Base-by-base conservation (phyloP, 2,329 filamentous ascomycete species). In the Cladosporium cucumerinum region DNA sequence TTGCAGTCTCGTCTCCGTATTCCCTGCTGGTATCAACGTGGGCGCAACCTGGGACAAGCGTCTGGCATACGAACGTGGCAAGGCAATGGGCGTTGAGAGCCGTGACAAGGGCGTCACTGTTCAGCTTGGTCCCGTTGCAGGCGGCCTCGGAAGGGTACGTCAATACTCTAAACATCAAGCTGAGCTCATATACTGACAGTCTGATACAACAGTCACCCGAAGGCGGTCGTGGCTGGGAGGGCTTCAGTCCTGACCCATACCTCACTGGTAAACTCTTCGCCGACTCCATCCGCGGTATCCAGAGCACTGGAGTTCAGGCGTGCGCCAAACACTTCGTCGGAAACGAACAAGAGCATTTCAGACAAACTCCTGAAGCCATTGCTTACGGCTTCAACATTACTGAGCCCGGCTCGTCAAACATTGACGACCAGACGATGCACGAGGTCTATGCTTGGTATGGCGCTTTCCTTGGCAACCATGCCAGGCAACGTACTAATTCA, bases 361-460 rank as follows among this genome's bases (percentile, higher is more conserved):
- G 71, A 46, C 74, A 77, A 61, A 78, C 68, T 2, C 66, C 67
- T 2, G 71, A 75, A 3, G 69, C 78, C 57, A 62, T 64, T 64
- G 63, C 69, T 46, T 63, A 78, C 72, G 78, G 67, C 68, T 77
- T 69, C 74, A 79, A 69, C 70, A 81, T 75, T 43, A 72, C 80
- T 79, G 83, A 87, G 69, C 82, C 86, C 14, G 75, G 85, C 7
- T 64, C 62, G 28, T 89, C 69, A 1, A 95, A 96, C 73, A 88
- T 96, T 32, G 90, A 92, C 65, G 90, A 92, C 73, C 83, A 89
- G 34, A 87, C 89, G 0, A 74, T 92, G 68, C 90, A 92, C 72
- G 90, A 93, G 76, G 79, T 96, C 1, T 96, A 96, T 72, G 84
- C 88, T 0, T 96, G 92, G 92, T 93, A 70, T 86, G 86, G 39